These are phyloP conservation scores for Capsicum baccatum DNA, from an alignment of 257 asterid genomes.

Conservation along the genomic window DNA sequence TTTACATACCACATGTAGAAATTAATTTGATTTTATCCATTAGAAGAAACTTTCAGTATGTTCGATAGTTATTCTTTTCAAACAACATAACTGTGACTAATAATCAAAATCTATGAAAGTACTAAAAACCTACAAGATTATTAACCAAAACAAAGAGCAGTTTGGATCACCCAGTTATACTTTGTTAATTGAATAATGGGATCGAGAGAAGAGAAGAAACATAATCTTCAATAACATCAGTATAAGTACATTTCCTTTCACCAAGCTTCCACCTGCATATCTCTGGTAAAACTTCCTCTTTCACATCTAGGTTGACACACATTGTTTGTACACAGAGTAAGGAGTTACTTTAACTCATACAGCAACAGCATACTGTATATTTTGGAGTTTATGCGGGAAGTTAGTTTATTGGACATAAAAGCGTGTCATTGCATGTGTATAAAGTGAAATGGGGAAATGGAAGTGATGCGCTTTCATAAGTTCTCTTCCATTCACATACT, in stretches of 20 bases:
- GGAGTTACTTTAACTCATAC: background rate
- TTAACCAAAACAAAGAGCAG: slow-evolving; percentile 16
- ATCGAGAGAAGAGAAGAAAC: background rate
- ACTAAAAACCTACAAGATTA: background rate
- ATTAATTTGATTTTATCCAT: background rate
- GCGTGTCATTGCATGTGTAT: background rate
- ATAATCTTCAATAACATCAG: slow-evolving; percentile 12
- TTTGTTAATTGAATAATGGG: background rate
- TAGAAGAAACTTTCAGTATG: background rate
- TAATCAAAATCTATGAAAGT: background rate
- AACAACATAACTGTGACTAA: slow-evolving; percentile 6
- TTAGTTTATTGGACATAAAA: background rate
- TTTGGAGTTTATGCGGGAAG: background rate
- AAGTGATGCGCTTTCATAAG: slow-evolving; percentile 6
- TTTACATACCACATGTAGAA: background rate
- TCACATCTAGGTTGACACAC: background rate
- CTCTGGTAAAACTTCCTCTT: slow-evolving; percentile 6
- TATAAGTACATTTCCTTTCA: slow-evolving; percentile 8
- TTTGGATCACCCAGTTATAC: background rate
- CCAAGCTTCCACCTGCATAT: slow-evolving; percentile 12
- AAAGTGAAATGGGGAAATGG: background rate
- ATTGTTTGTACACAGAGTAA: background rate
- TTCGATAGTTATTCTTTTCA: background rate
- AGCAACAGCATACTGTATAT: slow-evolving; percentile 9
- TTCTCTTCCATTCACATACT: background rate